Base-by-base conservation (phyloP, 1,284 basidiomycete genomes). In the Phlebopus sp. region DNA sequence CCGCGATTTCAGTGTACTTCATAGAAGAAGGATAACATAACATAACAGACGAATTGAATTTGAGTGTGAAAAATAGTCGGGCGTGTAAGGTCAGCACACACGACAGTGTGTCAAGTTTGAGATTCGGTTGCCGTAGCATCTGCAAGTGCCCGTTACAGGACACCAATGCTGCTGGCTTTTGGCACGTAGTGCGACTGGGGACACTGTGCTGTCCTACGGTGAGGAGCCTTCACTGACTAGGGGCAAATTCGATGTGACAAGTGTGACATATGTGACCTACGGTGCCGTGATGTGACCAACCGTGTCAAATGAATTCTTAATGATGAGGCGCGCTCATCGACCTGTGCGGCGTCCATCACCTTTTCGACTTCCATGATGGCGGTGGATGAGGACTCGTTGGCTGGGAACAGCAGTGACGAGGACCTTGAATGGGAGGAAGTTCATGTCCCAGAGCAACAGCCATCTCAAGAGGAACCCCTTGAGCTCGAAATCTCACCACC, bases 401-500 rank as follows among this genome's bases (percentile, higher is more conserved):
- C 48, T 9, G 44, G 37, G 0, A 51, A 63, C 27, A 51, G 52
- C 48, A 73, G 70, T 37, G 70, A 72, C 41, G 69, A 75, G 35
- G 72, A 75, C 25, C 63, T 72, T 10, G 72, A 74, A 42, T 75
- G 72, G 72, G 72, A 74, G 45, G 72, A 74, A 47, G 69, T 74
- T 4, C 61, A 63, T 6, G 67, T 73, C 4, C 62, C 69, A 15
- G 59, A 56, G 11, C 59, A 62, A 7, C 56, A 39, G 13, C 47
- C 37, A 35, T 14, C 23, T 34, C 8, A 35, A 36, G 31, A 48
- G 5, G 51, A 46, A 25, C 18, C 54, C 25, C 36, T 63, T 27
- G 62, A 67, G 37, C 54, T 61, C 31, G 57, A 64, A 29, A 50
- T 57, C 23, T 50, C 52, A 18, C 25, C 42, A n/a, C 52, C 57